These are phyloP conservation scores for Ogataea zsoltii DNA, from an alignment of 805 yeast species.

Conservation along the genomic window DNA sequence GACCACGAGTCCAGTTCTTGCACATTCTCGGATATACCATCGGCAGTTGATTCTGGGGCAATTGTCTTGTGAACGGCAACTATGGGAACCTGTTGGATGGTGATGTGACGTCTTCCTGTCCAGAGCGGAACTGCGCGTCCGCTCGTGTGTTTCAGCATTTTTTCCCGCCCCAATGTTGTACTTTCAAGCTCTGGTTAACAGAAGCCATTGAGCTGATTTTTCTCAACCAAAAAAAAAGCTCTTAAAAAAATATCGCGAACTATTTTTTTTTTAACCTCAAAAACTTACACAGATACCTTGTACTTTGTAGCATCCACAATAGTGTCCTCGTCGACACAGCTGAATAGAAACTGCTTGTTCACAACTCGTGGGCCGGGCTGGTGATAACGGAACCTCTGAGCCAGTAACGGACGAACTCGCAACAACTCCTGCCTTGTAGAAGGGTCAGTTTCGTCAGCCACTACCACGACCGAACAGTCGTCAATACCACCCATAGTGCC, in stretches of 20 bases:
- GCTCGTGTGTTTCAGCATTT: background rate
- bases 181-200: too few species aligned
- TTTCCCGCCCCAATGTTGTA: too few species aligned
- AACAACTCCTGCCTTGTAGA: constrained; percentile 1
- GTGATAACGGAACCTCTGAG: constrained; percentile 7
- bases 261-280: too few species aligned
- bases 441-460: constrained; percentile 12
- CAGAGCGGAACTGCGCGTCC: background rate
- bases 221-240: too few species aligned
- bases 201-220: too few species aligned
- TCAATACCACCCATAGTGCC: constrained; percentile 37
- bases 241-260: too few species aligned
- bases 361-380: constrained; percentile 39
- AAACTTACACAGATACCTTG: too few species aligned
- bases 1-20: constrained; percentile 10
- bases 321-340: constrained; percentile 26
- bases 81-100: constrained; percentile 22
- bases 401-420: background rate
- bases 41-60: background rate
- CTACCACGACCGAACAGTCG: constrained; percentile 43
- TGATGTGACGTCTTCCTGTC: constrained; percentile 9
- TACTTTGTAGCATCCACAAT: constrained; percentile 18
- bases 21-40: constrained; percentile 14
- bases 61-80: constrained; percentile 2
- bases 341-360: constrained; percentile 34